Base-by-base conservation (phyloP, 768 basidiomycete genomes). In the Erythrobasidium yunnanense region DNA sequence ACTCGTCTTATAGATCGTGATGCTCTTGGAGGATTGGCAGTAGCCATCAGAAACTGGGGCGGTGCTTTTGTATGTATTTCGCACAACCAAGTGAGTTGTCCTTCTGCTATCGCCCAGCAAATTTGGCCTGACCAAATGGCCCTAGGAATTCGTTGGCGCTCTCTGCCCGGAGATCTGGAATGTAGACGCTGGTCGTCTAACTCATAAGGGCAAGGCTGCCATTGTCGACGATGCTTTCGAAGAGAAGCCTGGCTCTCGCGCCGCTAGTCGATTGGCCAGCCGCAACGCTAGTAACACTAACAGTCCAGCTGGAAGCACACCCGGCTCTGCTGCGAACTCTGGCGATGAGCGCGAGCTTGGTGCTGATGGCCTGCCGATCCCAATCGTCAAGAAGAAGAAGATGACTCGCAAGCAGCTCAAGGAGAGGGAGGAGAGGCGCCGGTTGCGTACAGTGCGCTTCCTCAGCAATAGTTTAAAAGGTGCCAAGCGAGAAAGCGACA, bases 1-100 rank as follows among this genome's bases (percentile, higher is more conserved):
- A n/a, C n/a, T n/a, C n/a, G n/a, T n/a, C n/a, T n/a, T n/a, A n/a
- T n/a, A n/a, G n/a, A 95, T 76, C 85, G 92, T 70, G 92, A 96
- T 76, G 90, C 91, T 22, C 80, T 96, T 20, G 92, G 92, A 70
- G 92, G 93, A 67, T 80, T 97, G 45, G 90, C 92, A 34, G 85
- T 93, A 27, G 92, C 93, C 47, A 96, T 96, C 78, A 85, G 83
- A 69, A 88, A 93, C 69, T 96, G 93, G 92, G 83, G 83, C 51
- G 92, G 93, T 65, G 90, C 88, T 47, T 87, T 91, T 35, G 86
- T 90, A 73, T 95, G 95, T 79, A 96, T 96, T 75, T 95, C 90
- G 32, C 93, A 95, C 80, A 93, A 93, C 77, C 80, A 84, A n/a
- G 38, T 42, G 11, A 42, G 38, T 42, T n/a, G 38, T n/a, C n/a